A percentile compares a stretch with the other conserved stretches of the same genome.
Conservation (phyloP, 169 alveolate genomes). For the Cryptosporidium viatorum region DNA sequence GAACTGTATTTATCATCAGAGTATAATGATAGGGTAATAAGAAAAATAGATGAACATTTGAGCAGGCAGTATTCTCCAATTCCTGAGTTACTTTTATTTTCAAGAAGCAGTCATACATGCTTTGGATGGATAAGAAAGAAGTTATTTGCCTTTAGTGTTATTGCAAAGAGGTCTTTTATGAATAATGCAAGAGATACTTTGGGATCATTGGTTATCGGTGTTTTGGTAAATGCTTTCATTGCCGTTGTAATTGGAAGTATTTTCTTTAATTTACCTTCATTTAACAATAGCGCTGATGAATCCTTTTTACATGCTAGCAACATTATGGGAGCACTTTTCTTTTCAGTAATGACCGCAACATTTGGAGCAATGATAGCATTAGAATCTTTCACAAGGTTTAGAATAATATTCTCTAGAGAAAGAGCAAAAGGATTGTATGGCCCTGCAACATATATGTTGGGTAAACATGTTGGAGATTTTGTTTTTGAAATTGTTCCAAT, state of each 20-base stretch:
- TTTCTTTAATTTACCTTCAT: slow-evolving; percentile 31
- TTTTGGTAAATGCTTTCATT: slow-evolving; percentile 5
- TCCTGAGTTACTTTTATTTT: slow-evolving; percentile 17
- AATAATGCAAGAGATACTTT: slow-evolving; percentile 19
- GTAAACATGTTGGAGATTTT: slow-evolving; percentile 53
- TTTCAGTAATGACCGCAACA: slow-evolving; percentile 19
- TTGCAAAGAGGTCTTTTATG: slow-evolving; percentile 28
- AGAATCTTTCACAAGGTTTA: slow-evolving; percentile 27
- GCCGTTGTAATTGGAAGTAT: slow-evolving; percentile 51
- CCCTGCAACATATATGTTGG: slow-evolving; percentile 7
- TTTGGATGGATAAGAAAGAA: slow-evolving; percentile 1
- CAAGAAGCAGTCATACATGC: background rate
- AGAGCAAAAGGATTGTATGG: slow-evolving; percentile 62
- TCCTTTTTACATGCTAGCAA: background rate
- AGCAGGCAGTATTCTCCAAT: background rate
- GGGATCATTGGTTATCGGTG: slow-evolving; percentile 19
- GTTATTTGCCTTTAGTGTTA: background rate
- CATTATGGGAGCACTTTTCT: slow-evolving; percentile 51
- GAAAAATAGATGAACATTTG: slow-evolving; percentile 31
- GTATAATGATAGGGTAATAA: slow-evolving; percentile 3
- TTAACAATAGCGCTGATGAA: background rate
- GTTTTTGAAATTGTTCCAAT: slow-evolving; percentile 33
- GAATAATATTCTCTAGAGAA: slow-evolving; percentile 42
- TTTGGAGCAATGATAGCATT: slow-evolving; percentile 24
- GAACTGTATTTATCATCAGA: slow-evolving; percentile 32